phyloP scores from a whole-genome alignment of 164 flowering plant species.

The Aristolochia fimbriata region DNA sequence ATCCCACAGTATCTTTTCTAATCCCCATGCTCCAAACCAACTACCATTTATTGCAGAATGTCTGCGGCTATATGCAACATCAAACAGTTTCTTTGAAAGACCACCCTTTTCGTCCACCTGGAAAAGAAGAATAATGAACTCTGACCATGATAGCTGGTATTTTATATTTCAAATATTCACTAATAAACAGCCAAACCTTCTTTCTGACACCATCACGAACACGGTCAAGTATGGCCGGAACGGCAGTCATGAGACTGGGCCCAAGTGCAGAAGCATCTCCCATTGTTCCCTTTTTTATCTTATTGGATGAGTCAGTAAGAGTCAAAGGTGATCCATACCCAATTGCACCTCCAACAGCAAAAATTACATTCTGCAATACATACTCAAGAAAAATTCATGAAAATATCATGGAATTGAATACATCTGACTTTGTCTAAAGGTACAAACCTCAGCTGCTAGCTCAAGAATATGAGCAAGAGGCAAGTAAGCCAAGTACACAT shows the following conservation, averaged over 20 bases:
- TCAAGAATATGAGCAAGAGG: constrained; percentile 97
- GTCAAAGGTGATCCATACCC: constrained; percentile 97
- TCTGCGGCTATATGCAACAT: constrained; percentile 74
- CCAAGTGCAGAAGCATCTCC: constrained; percentile 79
- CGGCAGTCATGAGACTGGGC: constrained; percentile 90
- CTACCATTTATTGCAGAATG: constrained; percentile 82
- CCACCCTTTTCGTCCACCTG: constrained; percentile 94
- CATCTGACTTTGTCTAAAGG: not conserved
- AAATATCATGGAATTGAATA: not conserved
- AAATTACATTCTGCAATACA: constrained; percentile 46
- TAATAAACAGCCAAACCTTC: constrained; percentile 39
- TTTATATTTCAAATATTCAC: not conserved
- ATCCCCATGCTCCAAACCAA: constrained; percentile 99
- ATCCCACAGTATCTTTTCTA: constrained; percentile 70
- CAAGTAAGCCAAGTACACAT: constrained; percentile 79
- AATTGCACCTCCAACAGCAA: constrained; percentile 68
- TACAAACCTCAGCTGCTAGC: constrained; percentile 88
- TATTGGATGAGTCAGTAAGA: constrained; percentile 87
- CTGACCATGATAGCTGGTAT: constrained; percentile 2
- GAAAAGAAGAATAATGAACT: constrained; percentile 8
- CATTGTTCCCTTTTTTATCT: constrained; percentile 76
- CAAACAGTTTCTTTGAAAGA: constrained; percentile 58
- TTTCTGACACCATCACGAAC: constrained; percentile 90
- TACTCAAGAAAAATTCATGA: not conserved
- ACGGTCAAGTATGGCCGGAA: constrained; percentile 97